A percentile compares a stretch with the other conserved stretches of the same genome.
phyloP scores from a whole-genome alignment of 306 rosid genomes.

The Vigna trinervia region DNA sequence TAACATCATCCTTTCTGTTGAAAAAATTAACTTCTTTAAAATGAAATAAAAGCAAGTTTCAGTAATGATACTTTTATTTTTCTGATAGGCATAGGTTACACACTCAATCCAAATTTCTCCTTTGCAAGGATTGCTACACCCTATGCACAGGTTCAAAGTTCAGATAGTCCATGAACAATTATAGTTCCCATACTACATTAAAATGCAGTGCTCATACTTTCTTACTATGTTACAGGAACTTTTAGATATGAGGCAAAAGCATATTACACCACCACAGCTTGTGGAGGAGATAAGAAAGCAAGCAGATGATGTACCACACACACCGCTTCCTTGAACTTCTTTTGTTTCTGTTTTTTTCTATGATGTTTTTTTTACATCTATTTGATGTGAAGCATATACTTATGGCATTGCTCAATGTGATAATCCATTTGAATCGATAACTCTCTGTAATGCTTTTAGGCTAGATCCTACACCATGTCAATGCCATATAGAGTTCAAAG shows the following conservation, averaged over 20 bases:
- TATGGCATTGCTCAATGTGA: not conserved
- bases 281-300: conserved; percentile 82
- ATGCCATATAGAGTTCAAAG: conserved; percentile 90
- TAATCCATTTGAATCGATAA: conserved; percentile 4
- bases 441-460: conserved; percentile 51
- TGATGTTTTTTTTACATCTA: not conserved
- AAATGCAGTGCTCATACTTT: conserved; percentile 24
- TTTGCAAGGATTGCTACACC: conserved; percentile 86
- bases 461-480: conserved; percentile 75
- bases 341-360: not conserved
- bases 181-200: not conserved
- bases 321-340: not conserved
- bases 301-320: conserved; percentile 67
- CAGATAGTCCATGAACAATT: conserved; percentile 2
- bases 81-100: conserved; percentile 74
- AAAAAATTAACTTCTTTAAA: too few relatives aligned
- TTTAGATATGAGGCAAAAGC: conserved; percentile 70
- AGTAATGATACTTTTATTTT: not conserved
- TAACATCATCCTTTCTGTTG: too few relatives aligned
- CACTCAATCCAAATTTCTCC: conserved; percentile 72
- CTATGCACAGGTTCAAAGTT: conserved; percentile 72
- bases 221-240: conserved; percentile 65
- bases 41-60: not conserved
- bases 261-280: conserved; percentile 57
- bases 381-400: conserved; percentile 25